Evolutionary conservation across 2,329 filamentous ascomycete species (phyloP).

Genomic region (Metarhizium brunneum): DNA sequence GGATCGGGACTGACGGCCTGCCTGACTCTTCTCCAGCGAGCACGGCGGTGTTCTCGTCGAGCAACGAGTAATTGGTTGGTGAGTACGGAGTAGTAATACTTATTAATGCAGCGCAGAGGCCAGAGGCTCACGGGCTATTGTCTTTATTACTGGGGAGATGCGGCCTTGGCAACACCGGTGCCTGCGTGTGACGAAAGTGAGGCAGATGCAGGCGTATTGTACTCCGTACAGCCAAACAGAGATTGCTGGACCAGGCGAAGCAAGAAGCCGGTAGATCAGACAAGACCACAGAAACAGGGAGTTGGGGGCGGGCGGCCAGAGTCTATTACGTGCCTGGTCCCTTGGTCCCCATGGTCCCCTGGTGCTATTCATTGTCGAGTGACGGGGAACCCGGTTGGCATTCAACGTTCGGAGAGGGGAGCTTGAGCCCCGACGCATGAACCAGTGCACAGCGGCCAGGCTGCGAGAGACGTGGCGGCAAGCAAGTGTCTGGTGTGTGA

Average conservation of each 20-base stretch:
- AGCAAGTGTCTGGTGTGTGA: neutral
- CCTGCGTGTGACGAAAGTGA: neutral
- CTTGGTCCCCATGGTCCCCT: too few relatives aligned
- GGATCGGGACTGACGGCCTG: neutral
- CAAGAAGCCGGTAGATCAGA: neutral
- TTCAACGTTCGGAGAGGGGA: neutral
- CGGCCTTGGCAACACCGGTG: neutral
- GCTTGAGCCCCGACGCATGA: slow-evolving; percentile 3
- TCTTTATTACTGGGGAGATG: neutral
- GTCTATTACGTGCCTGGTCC: neutral
- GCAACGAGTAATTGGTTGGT: too few relatives aligned
- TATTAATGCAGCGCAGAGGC: neutral
- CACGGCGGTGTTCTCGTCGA: too few relatives aligned
- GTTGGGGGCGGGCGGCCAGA: neutral
- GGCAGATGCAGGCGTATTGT: neutral
- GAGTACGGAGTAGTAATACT: too few relatives aligned
- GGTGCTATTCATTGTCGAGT: neutral
- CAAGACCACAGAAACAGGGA: neutral
- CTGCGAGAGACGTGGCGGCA: neutral
- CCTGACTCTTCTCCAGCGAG: too few relatives aligned
- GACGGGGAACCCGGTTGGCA: neutral
- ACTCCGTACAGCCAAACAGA: neutral
- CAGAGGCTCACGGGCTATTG: neutral
- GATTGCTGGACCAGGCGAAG: neutral
- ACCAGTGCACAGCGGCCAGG: slow-evolving; percentile 2